Conservation (phyloP, 228 moss, liverwort and hornwort genomes). For the Sphagnum magellanicum region DNA sequence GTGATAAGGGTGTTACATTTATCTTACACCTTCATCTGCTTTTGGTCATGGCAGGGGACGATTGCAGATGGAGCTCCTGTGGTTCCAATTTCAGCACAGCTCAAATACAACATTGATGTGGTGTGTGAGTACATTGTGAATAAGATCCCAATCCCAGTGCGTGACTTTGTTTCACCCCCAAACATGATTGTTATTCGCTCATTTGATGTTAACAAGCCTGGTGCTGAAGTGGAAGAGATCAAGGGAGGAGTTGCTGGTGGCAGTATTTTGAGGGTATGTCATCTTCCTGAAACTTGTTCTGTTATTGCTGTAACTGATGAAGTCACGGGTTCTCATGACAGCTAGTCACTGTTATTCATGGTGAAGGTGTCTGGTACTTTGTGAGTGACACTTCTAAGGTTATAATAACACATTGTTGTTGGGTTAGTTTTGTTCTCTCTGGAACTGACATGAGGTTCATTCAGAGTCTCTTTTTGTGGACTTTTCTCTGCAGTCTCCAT, state of each 20-base stretch:
- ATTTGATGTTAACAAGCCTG: constrained; percentile 98
- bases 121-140: constrained; percentile 98
- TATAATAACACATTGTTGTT: too few species aligned
- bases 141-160: constrained; percentile 91
- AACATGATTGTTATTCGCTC: constrained; percentile 99
- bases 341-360: too few species aligned
- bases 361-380: too few species aligned
- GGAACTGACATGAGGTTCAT: too few species aligned
- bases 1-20: too few species aligned
- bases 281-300: background rate
- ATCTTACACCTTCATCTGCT: too few species aligned
- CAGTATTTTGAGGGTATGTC: constrained; percentile 82
- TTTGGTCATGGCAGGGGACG: constrained; percentile 48
- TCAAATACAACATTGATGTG: constrained; percentile 97
- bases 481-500: too few species aligned
- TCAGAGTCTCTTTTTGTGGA: too few species aligned
- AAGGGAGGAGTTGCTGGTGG: constrained; percentile 99
- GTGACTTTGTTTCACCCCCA: constrained; percentile 75
- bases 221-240: constrained; percentile 99
- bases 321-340: too few species aligned
- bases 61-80: constrained; percentile 98
- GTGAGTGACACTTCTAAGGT: too few species aligned
- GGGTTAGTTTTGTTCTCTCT: too few species aligned
- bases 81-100: constrained; percentile 95
- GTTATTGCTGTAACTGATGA: too few species aligned